Percentiles rank a stretch among this genome's conserved stretches.
These are phyloP conservation scores for Phialophora macrospora DNA, from an alignment of 2,329 filamentous ascomycete species.

Conservation along the genomic window DNA sequence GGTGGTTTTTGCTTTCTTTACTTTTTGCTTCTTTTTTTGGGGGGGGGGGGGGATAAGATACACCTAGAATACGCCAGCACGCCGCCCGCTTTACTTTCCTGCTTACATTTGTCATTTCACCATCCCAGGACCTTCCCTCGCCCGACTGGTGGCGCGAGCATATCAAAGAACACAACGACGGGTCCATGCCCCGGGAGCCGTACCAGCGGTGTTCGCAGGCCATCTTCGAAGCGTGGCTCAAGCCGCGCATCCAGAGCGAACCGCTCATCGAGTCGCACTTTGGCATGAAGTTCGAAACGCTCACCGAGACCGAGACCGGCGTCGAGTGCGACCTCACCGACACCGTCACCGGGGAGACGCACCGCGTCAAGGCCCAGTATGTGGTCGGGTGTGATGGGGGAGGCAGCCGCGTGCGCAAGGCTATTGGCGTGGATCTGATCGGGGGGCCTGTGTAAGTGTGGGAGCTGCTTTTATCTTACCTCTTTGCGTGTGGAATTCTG, in stretches of 20 bases:
- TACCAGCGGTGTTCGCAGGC: slow-evolving; percentile 45
- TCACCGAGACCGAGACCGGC: slow-evolving; percentile 33
- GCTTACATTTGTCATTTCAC: too few relatives aligned
- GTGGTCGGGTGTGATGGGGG: slow-evolving; percentile 43
- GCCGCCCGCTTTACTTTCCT: too few relatives aligned
- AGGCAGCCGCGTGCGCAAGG: slow-evolving; percentile 38
- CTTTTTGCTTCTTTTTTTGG: too few relatives aligned
- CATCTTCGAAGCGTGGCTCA: slow-evolving; percentile 46
- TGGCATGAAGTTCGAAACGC: slow-evolving; percentile 41
- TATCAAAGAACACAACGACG: slow-evolving; percentile 44
- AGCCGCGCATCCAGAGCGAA: slow-evolving; percentile 35
- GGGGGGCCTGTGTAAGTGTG: slow-evolving; percentile 41
- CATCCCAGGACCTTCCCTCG: slow-evolving; percentile 20
- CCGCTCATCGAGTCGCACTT: slow-evolving; percentile 40
- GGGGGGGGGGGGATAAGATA: too few relatives aligned
- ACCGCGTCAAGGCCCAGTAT: slow-evolving; percentile 38
- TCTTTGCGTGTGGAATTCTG: too few relatives aligned
- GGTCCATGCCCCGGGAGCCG: slow-evolving; percentile 42
- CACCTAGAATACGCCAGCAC: too few relatives aligned
- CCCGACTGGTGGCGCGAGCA: slow-evolving; percentile 31
- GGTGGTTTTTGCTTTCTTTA: too few relatives aligned
- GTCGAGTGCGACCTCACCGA: slow-evolving; percentile 37
- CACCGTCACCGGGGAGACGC: slow-evolving; percentile 26
- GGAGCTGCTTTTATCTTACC: too few relatives aligned
- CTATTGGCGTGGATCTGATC: slow-evolving; percentile 37